Conservation (phyloP, 306 rosid genomes). For the Acacia crassicarpa region DNA sequence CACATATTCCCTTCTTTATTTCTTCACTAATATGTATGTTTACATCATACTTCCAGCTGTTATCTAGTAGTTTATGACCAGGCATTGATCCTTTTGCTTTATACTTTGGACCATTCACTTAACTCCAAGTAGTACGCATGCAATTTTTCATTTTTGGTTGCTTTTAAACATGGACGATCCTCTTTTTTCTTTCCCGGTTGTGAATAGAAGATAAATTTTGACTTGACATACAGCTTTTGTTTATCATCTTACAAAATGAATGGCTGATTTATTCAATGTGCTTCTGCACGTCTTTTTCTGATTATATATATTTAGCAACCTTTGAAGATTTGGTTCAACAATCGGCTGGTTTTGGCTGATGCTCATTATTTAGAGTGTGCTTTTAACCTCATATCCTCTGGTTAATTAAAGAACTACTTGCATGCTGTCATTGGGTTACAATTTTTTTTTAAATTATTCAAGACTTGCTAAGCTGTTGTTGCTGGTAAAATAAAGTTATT, state of each 20-base stretch:
- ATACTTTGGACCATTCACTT: neutral
- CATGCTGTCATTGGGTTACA: too few relatives aligned
- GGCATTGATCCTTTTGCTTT: neutral
- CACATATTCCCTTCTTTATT: slow-evolving; percentile 56
- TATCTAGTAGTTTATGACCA: too few relatives aligned
- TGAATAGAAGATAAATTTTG: neutral
- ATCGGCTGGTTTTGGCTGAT: neutral
- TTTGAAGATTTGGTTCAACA: neutral
- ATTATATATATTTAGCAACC: neutral
- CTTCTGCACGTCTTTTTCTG: neutral
- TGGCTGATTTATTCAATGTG: neutral
- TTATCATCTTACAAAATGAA: neutral
- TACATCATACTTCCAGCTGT: neutral
- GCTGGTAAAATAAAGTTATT: too few relatives aligned
- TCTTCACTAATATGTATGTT: too few relatives aligned
- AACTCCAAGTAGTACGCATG: neutral
- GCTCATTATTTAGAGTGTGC: too few relatives aligned
- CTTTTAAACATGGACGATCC: neutral
- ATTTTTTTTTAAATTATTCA: too few relatives aligned
- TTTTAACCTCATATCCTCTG: too few relatives aligned
- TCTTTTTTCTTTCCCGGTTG: neutral
- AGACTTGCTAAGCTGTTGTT: too few relatives aligned
- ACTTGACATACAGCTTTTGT: neutral
- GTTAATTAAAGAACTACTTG: too few relatives aligned
- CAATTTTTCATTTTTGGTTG: neutral